These are phyloP conservation scores for Cercospora brassicicola DNA, from an alignment of 2,329 filamentous ascomycete species.

Conservation along the genomic window DNA sequence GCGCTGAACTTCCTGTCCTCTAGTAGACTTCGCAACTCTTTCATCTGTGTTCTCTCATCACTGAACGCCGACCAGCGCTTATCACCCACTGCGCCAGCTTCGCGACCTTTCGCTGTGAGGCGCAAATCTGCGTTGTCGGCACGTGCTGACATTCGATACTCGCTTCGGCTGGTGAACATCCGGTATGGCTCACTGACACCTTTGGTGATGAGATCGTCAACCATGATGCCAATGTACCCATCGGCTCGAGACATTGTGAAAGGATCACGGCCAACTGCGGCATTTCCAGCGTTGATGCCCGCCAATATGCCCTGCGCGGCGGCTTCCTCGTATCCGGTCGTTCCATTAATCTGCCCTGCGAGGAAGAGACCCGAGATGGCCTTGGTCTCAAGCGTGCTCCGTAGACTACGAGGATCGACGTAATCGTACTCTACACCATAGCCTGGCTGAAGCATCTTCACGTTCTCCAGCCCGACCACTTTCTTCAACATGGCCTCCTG, in stretches of 20 bases:
- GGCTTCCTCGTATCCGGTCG: constrained; percentile 96
- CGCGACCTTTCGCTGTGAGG: constrained; percentile 74
- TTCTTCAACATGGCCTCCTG: constrained; percentile 84
- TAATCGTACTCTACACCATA: constrained; percentile 99
- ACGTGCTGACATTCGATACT: constrained; percentile 89
- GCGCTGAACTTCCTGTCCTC: constrained; percentile 59
- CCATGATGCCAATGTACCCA: constrained; percentile 97
- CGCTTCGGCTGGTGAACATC: constrained; percentile 95
- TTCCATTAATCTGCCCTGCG: constrained; percentile 96
- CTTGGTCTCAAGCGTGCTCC: constrained; percentile 91
- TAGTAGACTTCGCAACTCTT: constrained; percentile 60
- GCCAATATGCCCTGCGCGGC: constrained; percentile 90
- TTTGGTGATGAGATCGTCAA: constrained; percentile 95
- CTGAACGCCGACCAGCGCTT: constrained; percentile 71
- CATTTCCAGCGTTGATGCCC: constrained; percentile 89
- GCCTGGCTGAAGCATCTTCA: constrained; percentile 87
- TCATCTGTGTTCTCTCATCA: constrained; percentile 66
- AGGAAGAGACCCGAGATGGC: constrained; percentile 83
- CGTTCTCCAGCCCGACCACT: constrained; percentile 82
- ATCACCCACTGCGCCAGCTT: constrained; percentile 76
- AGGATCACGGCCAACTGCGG: constrained; percentile 63
- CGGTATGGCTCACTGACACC: constrained; percentile 95
- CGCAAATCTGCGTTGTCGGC: constrained; percentile 92
- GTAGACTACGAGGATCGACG: constrained; percentile 85
- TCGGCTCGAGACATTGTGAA: constrained; percentile 76